Base-by-base conservation (phyloP, 306 rosid species). In the Adenanthera pavonina region DNA sequence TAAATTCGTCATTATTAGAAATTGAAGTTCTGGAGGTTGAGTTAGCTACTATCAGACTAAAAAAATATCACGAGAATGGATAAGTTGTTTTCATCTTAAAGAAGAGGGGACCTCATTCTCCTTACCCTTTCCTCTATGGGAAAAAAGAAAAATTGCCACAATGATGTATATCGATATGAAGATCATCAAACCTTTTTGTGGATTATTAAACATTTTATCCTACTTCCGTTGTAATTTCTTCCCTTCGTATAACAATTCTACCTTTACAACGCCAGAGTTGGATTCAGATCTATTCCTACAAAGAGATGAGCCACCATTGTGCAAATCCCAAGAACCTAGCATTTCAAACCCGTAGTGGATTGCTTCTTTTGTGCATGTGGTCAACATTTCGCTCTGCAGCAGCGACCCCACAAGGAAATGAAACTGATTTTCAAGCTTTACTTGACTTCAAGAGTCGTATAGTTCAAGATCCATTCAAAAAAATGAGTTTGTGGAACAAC, bases 401-500 rank as follows among this genome's bases (percentile, higher is more conserved):
- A 20, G 7, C 81, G 35, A 5, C 43, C 19, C 0, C n/a, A 1
- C 48, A 15, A 4, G 78, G 85, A 70, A 72, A 81, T 56, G 78
- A 69, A 60, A 78, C 92, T 40, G 87, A 85, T 47, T 43, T 76
- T 1, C 46, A 78, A 11, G 76, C 91, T 34, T 59, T 89, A 47
- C 83, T 87, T 16, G 69, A 89, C 47, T 73, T 89, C 54, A 87
- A 85, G 60, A 54, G 35, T 35, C 47, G 15, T 6, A 83, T 85
- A 59, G 15, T 51, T 35, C 41, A 40, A 51, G 90, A 87, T 73
- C 87, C 87, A 80, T 73, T 83, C 10, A 51, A 76, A 9, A 75
- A 48, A 6, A 75, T 85, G 76, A 85, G 83, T 76, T 79, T 57
- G 3, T 89, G 92, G 91, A 89, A 85, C 78, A 76, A 77, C 3